phyloP scores from a whole-genome alignment of 257 asterid species.

The Nicotiana otophora region DNA sequence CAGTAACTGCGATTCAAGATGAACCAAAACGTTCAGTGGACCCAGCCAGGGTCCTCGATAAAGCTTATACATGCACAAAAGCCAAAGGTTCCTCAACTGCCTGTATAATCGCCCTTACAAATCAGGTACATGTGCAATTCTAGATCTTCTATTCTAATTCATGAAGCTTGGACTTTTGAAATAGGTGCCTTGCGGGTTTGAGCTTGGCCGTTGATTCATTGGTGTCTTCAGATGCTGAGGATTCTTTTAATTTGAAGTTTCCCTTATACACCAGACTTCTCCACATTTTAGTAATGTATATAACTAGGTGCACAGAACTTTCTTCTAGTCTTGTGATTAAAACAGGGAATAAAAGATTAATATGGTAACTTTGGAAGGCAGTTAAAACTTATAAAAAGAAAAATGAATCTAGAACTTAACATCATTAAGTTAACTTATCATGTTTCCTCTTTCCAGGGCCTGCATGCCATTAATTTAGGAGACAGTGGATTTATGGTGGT shows the following conservation, averaged over 20 bases:
- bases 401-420: background rate
- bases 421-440: background rate
- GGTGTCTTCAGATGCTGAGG: background rate
- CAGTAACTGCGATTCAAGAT: constrained; percentile 67
- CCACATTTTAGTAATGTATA: background rate
- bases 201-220: background rate
- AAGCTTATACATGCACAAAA: constrained; percentile 68
- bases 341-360: background rate
- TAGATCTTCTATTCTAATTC: background rate
- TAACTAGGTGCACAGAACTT: background rate
- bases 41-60: constrained; percentile 81
- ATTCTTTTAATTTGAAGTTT: background rate
- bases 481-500: constrained; percentile 97
- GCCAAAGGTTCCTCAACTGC: constrained; percentile 96
- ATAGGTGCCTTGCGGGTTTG: background rate
- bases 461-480: constrained; percentile 85
- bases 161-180: background rate
- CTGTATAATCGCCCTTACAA: constrained; percentile 84
- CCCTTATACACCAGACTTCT: background rate
- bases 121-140: constrained; percentile 45
- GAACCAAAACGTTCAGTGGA: constrained; percentile 80
- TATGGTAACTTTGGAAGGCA: background rate
- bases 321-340: background rate
- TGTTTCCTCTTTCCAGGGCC: constrained; percentile 44
- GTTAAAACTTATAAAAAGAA: background rate